Percentiles rank a stretch among this genome's conserved stretches.
Conservation (phyloP, 192 early-diverging fungal genomes). For the Linnemannia schmuckeri region DNA sequence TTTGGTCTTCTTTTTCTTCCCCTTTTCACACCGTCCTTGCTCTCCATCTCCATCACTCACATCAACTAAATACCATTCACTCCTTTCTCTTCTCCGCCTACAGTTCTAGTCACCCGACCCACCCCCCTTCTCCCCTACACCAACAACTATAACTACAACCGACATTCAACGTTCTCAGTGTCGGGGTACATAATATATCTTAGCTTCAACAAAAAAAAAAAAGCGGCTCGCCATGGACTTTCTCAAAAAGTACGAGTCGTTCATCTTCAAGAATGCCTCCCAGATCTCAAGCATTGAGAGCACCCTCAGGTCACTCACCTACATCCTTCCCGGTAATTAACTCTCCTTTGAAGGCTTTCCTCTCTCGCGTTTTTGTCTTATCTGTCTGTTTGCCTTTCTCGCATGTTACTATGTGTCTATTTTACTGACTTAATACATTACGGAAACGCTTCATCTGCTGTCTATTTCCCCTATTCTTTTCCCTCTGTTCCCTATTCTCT, state of each 20-base stretch:
- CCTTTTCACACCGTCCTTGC: conserved; percentile 1
- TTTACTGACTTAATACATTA: not conserved
- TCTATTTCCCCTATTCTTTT: not conserved
- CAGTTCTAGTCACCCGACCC: not conserved
- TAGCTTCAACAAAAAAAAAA: no score
- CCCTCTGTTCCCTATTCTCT: not conserved
- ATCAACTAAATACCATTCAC: not conserved
- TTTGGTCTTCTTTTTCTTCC: no score
- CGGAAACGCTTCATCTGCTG: not conserved
- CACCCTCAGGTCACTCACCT: conserved; percentile 87
- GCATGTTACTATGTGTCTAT: not conserved
- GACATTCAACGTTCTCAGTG: not conserved
- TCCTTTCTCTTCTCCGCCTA: not conserved
- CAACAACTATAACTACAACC: not conserved
- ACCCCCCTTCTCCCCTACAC: not conserved
- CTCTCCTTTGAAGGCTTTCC: not conserved
- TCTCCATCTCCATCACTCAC: not conserved
- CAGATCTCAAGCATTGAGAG: conserved; percentile 92
- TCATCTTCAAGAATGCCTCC: conserved; percentile 89
- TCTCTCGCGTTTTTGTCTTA: no score
- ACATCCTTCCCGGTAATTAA: conserved; percentile 84
- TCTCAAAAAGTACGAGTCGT: conserved; percentile 82
- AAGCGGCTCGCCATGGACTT: conserved; percentile 58
- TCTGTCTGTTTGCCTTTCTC: not conserved
- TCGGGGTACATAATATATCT: not conserved